Evolutionary conservation across 306 rosid genomes (phyloP).

Genomic region (Parietaria judaica): DNA sequence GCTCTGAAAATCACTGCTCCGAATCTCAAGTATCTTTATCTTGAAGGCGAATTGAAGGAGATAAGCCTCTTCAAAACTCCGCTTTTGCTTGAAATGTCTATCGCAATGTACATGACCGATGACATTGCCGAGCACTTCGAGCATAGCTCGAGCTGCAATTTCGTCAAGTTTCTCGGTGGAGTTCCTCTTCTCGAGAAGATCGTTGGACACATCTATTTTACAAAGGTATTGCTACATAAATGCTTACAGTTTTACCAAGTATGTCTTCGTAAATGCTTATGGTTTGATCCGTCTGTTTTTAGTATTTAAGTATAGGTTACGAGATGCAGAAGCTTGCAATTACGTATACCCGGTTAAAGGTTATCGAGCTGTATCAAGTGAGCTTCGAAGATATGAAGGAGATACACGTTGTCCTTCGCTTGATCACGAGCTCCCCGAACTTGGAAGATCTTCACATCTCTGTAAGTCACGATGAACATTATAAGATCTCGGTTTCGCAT

Average conservation of each 20-base stretch:
- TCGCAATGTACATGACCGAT: slow-evolving; percentile 68
- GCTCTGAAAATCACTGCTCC: slow-evolving; percentile 63
- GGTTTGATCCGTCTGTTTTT: slow-evolving; percentile 17
- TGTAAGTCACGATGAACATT: slow-evolving; percentile 34
- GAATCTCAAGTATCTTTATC: slow-evolving; percentile 62
- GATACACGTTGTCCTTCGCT: slow-evolving; percentile 69
- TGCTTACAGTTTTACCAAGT: neutral
- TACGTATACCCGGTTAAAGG: slow-evolving; percentile 50
- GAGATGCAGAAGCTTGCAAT: slow-evolving; percentile 33
- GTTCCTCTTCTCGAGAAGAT: slow-evolving; percentile 80
- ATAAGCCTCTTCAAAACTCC: slow-evolving; percentile 69
- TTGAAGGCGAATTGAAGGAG: slow-evolving; percentile 86
- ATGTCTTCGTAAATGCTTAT: slow-evolving; percentile 4
- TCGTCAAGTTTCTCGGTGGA: slow-evolving; percentile 70
- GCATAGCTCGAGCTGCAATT: slow-evolving; percentile 58
- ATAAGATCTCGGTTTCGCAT: neutral
- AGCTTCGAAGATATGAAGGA: slow-evolving; percentile 90
- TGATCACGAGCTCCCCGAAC: slow-evolving; percentile 78
- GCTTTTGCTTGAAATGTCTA: slow-evolving; percentile 45
- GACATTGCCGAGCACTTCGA: slow-evolving; percentile 54
- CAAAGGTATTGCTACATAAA: slow-evolving; percentile 52
- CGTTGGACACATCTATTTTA: slow-evolving; percentile 68
- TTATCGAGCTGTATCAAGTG: slow-evolving; percentile 71
- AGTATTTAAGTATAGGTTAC: slow-evolving; percentile 89
- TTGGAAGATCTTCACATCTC: slow-evolving; percentile 77